These are phyloP conservation scores for Lactifluus pinguis DNA, from an alignment of 768 basidiomycete species.

Conservation along the genomic window DNA sequence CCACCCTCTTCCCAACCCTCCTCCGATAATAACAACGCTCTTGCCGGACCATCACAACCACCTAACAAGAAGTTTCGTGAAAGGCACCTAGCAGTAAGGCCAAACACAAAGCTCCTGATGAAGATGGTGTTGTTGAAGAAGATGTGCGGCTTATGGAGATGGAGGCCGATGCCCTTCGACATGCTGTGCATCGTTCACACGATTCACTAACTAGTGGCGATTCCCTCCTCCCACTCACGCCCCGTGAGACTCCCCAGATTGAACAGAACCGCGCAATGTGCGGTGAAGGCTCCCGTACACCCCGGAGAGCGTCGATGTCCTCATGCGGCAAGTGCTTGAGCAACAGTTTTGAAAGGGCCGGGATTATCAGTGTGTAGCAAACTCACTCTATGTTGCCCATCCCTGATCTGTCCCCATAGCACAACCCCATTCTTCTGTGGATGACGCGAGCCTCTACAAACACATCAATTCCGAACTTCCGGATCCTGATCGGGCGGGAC, in stretches of 20 bases:
- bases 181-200: constrained; percentile 22
- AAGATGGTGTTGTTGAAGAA: constrained; percentile 46
- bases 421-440: constrained; percentile 67
- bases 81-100: constrained; percentile 28
- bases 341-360: constrained; percentile 55
- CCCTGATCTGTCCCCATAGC: constrained; percentile 33
- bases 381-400: constrained; percentile 1
- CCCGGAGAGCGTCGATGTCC: constrained; percentile 53
- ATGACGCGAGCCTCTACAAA: constrained; percentile 63
- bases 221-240: constrained; percentile 36
- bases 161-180: constrained; percentile 55
- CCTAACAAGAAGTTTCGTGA: constrained; percentile 51
- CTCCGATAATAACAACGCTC: constrained; percentile 25
- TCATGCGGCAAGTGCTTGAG: constrained; percentile 68
- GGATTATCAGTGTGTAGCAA: constrained; percentile 56
- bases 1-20: constrained; percentile 26
- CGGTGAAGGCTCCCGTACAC: constrained; percentile 35
- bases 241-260: constrained; percentile 57
- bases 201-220: constrained; percentile 29
- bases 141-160: constrained; percentile 68
- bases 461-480: constrained; percentile 74
- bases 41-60: constrained; percentile 33
- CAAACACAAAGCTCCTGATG: constrained; percentile 29
- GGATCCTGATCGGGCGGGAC: constrained; percentile 58
- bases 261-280: constrained; percentile 57